A percentile compares a stretch with the other conserved stretches of the same genome.
These are phyloP conservation scores for Elaeis oleifera DNA, from an alignment of 202 grass and related monocot species.

Conservation along the genomic window DNA sequence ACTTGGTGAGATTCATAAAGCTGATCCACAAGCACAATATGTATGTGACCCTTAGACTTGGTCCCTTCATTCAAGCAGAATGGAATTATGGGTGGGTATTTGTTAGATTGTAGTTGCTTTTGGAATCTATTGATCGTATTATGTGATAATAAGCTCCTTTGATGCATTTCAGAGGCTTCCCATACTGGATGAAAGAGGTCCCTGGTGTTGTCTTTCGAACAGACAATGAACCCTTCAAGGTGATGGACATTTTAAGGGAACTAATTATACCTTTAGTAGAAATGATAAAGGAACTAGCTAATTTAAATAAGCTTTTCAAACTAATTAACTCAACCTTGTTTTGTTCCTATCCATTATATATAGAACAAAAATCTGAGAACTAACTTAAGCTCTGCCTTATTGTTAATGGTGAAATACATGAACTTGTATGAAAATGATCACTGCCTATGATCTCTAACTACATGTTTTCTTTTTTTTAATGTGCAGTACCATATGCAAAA, in stretches of 20 bases:
- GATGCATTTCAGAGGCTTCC: slow-evolving; percentile 43
- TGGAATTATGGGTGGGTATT: slow-evolving; percentile 59
- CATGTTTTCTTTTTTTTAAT: too few relatives aligned
- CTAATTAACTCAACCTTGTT: too few relatives aligned
- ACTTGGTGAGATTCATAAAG: slow-evolving; percentile 61
- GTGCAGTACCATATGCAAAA: slow-evolving; percentile 9
- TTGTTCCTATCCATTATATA: too few relatives aligned
- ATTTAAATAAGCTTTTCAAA: too few relatives aligned
- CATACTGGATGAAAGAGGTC: slow-evolving; percentile 72
- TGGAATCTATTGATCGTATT: slow-evolving; percentile 21
- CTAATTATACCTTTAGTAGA: too few relatives aligned
- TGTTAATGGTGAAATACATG: too few relatives aligned
- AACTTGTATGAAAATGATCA: too few relatives aligned
- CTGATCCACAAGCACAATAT: slow-evolving; percentile 43
- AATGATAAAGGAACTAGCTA: too few relatives aligned
- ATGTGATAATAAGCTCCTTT: slow-evolving; percentile 1
- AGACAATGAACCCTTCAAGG: slow-evolving; percentile 71
- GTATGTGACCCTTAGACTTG: slow-evolving; percentile 59
- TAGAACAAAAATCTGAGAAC: too few relatives aligned
- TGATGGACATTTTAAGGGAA: slow-evolving; percentile 6
- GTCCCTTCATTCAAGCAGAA: slow-evolving; percentile 76
- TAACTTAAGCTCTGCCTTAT: too few relatives aligned
- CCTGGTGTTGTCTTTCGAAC: slow-evolving; percentile 56
- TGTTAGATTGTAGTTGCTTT: neutral
- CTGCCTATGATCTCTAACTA: too few relatives aligned